phyloP scores from a whole-genome alignment of 495 filamentous ascomycete genomes.

The Staphylotrichum longicolle region DNA sequence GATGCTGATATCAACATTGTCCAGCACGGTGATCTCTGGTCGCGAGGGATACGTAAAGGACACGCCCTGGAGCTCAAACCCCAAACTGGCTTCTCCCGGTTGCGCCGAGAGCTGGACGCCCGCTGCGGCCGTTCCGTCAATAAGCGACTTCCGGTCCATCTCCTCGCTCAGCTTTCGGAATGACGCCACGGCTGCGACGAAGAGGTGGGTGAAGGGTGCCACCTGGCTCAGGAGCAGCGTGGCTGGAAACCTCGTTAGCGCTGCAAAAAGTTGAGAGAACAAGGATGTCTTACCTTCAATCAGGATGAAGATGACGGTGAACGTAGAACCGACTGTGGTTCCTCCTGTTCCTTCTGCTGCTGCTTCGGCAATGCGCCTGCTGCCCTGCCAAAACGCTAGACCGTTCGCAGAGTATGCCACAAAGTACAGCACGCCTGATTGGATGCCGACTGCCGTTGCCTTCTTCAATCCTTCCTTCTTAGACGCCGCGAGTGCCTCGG shows the following conservation, averaged over 20 bases:
- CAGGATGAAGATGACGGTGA: constrained; percentile 34
- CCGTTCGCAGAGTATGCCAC: constrained; percentile 83
- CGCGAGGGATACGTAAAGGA: constrained; percentile 91
- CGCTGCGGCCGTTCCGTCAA: constrained; percentile 67
- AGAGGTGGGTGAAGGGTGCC: constrained; percentile 61
- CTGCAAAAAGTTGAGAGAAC: too few species aligned
- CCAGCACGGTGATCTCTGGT: constrained; percentile 77
- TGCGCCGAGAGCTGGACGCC: constrained; percentile 52
- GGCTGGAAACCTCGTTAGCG: constrained; percentile 37
- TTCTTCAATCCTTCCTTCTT: constrained; percentile 57
- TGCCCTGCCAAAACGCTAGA: constrained; percentile 92
- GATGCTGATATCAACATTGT: constrained; percentile 70
- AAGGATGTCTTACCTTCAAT: constrained; percentile 34
- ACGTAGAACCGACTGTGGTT: constrained; percentile 28
- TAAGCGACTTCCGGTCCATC: constrained; percentile 62
- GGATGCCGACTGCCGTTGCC: constrained; percentile 55
- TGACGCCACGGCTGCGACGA: constrained; percentile 55
- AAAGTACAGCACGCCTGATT: constrained; percentile 66
- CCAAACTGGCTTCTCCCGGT: constrained; percentile 57
- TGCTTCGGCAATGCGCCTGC: constrained; percentile 67
- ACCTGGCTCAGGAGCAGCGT: constrained; percentile 61
- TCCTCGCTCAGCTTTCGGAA: constrained; percentile 50
- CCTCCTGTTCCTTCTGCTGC: constrained; percentile 34
- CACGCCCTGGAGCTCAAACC: constrained; percentile 73
- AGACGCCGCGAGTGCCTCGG: constrained; percentile 44